A percentile compares a stretch with the other conserved stretches of the same genome.
Evolutionary conservation across 73 alveolate species (phyloP).

Genomic region (Paramecium octaurelia): DNA sequence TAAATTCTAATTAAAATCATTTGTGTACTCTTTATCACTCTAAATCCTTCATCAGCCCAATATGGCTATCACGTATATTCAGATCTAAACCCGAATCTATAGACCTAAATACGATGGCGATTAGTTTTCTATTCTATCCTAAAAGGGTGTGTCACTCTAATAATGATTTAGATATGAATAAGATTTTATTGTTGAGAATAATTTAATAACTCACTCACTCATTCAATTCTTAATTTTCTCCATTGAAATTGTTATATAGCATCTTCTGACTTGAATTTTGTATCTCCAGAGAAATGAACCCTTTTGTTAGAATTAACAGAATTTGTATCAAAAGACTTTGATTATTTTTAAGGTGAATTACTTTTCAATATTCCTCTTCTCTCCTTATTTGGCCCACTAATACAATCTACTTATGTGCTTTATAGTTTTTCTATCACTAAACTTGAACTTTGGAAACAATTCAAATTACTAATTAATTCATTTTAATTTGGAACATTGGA

Average conservation of each 20-base stretch:
- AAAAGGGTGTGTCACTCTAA: neutral
- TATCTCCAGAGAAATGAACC: neutral
- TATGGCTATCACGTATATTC: neutral
- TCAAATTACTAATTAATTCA: neutral
- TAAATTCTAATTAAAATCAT: neutral
- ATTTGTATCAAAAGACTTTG: neutral
- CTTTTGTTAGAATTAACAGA: neutral
- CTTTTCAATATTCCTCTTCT: neutral
- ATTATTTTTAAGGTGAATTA: neutral
- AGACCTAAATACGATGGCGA: too few relatives aligned
- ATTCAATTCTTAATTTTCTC: neutral
- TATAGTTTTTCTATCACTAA: neutral
- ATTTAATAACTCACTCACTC: neutral
- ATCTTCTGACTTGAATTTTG: neutral
- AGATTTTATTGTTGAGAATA: neutral
- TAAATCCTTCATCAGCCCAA: neutral
- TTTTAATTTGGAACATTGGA: neutral
- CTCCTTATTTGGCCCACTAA: neutral
- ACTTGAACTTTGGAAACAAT: neutral
- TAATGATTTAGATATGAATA: neutral
- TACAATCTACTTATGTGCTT: neutral
- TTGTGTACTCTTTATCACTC: neutral
- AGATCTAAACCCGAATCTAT: too few relatives aligned
- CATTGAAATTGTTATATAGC: neutral
- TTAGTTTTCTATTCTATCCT: too few relatives aligned